phyloP scores from a whole-genome alignment of 192 early-diverging fungal genomes.

The Lobosporangium transversale region DNA sequence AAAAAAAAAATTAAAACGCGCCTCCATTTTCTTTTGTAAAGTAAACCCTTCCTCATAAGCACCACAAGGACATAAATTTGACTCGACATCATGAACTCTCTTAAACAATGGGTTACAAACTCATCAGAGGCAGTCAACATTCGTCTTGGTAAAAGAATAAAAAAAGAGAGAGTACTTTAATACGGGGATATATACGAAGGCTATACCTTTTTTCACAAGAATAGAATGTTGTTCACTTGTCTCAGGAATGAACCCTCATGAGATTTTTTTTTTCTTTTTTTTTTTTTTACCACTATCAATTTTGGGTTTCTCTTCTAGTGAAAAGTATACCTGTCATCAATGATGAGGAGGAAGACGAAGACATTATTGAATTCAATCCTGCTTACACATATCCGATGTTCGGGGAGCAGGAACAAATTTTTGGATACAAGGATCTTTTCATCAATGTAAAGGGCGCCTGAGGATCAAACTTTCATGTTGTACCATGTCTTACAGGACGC shows the following conservation, averaged over 20 bases:
- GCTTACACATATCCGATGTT: constrained; percentile 90
- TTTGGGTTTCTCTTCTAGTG: no score
- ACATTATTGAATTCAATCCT: constrained; percentile 75
- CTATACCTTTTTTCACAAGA: neutral
- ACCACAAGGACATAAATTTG: neutral
- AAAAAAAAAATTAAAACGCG: no score
- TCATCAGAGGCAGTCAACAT: constrained; percentile 51
- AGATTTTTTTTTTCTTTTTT: no score
- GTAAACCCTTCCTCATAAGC: no score
- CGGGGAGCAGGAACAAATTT: constrained; percentile 87
- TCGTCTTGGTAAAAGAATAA: constrained; percentile 36
- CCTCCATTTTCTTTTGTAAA: no score
- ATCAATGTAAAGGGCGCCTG: constrained; percentile 58
- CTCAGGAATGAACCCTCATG: no score
- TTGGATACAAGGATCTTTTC: constrained; percentile 87
- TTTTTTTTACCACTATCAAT: no score
- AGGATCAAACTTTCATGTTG: neutral
- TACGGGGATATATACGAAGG: no score
- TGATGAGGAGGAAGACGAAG: constrained; percentile 52
- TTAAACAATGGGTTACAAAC: constrained; percentile 46
- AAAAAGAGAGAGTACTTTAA: no score
- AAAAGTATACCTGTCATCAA: constrained; percentile 19
- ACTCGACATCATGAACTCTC: constrained; percentile 31
- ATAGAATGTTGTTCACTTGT: neutral
- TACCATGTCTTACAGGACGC: neutral